Base-by-base conservation (phyloP, 108 stramenopile species). In the Pseudonitzschia pungens region DNA sequence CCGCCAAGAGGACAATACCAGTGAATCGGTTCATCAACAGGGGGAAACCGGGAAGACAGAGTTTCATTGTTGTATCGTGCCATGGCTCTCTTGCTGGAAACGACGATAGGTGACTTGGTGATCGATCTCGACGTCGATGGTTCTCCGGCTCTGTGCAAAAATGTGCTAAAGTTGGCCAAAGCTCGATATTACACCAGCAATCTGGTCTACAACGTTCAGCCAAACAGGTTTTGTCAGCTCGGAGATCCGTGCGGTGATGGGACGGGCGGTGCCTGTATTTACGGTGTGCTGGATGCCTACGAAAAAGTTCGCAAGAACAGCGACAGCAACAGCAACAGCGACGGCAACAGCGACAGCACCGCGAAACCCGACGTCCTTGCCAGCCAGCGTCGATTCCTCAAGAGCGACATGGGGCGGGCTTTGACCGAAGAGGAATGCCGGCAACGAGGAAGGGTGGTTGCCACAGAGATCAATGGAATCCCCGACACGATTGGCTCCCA, bases 161-260 rank as follows among this genome's bases (percentile, higher is more conserved):
- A 95, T 59, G 68, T 95, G 24, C 69, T 95, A 63, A 91, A 92
- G 77, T 62, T 95, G 59, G 84, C 84, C 81, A 90, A 91, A 63
- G 88, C 88, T 29, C 75, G 92, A 29, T 91, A 91, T 66, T 95
- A 90, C 73, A 92, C 89, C 2, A 72, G 81, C 42, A 84, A 83
- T 4, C 65, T 95, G 36, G 65, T 95, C 28, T 89, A 92, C 76
- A 90, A 86, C 77, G 84, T 90, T 12, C 69, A 81, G 44, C 83
- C 84, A 24, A 82, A 86, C 32, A 79, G 85, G 32, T 92, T 90
- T 70, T 91, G 83, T 70, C 89, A 90, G 63, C 65, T 86, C 72
- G 94, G 94, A 52, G 97, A 99, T 74, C 98, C 98, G 15, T 83
- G 81, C 1, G 99, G 96, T 28, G 94, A 96, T 63, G 99, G 99